Conservation (phyloP, 2,329 filamentous ascomycete species). For the Fusarium tjaetaba region DNA sequence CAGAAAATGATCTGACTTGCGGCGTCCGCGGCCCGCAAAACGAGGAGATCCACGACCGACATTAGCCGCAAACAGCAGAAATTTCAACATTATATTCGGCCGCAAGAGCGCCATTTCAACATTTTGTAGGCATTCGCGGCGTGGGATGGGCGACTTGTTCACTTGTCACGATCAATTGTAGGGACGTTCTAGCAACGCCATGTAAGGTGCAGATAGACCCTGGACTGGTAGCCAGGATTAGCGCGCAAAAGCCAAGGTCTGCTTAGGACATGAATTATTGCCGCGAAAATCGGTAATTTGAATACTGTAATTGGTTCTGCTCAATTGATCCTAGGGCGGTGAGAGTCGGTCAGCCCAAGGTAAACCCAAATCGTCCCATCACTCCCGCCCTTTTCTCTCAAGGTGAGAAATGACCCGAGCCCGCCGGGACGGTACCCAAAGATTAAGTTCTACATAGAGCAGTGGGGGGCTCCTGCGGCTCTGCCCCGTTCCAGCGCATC, state of each 20-base stretch:
- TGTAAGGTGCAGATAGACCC: not conserved
- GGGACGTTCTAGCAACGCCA: not conserved
- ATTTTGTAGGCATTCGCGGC: not conserved
- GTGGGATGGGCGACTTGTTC: rapidly evolving
- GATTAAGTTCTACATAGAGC: slow-evolving; percentile 1
- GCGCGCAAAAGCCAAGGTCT: rapidly evolving
- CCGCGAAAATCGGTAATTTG: rapidly evolving
- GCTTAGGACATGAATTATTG: no score
- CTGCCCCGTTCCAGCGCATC: not conserved
- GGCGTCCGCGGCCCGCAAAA: not conserved
- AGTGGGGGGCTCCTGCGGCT: not conserved
- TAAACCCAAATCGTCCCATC: not conserved
- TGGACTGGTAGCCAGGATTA: rapidly evolving
- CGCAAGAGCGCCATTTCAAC: rapidly evolving
- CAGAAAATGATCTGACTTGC: not conserved
- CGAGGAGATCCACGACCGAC: rapidly evolving
- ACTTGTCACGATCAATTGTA: not conserved
- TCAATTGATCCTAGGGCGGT: not conserved
- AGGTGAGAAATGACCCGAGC: not conserved
- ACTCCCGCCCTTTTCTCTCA: no score
- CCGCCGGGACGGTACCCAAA: not conserved
- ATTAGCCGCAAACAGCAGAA: not conserved
- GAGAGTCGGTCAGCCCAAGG: not conserved
- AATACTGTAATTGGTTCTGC: not conserved
- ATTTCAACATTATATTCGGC: rapidly evolving